These are phyloP conservation scores for Microsporum ferrugineum DNA, from an alignment of 2,329 filamentous ascomycete species.

Conservation along the genomic window DNA sequence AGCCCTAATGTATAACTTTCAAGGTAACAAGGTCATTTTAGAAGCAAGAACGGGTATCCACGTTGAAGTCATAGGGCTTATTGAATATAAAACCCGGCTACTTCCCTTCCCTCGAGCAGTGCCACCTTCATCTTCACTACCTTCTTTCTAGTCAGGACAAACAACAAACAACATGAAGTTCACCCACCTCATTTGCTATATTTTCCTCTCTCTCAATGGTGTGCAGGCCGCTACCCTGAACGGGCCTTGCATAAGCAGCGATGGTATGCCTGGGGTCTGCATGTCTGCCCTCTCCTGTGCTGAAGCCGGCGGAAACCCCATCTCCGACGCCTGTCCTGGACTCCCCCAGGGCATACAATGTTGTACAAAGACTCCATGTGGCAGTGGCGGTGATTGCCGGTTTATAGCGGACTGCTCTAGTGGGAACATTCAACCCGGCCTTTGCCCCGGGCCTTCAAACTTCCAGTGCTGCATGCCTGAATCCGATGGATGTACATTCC, in stretches of 20 bases:
- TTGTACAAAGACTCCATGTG: not conserved
- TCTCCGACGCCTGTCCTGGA: not conserved
- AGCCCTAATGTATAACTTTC: not conserved
- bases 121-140: not conserved
- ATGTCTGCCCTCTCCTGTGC: conserved; percentile 4
- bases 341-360: conserved; percentile 3
- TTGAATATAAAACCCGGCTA: not conserved
- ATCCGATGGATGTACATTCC: not conserved
- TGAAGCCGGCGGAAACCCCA: conserved; percentile 1
- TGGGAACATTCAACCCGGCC: not conserved
- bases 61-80: not conserved
- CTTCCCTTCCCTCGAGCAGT: not conserved
- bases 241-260: conserved; percentile 1
- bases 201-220: not conserved
- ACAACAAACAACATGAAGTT: not conserved
- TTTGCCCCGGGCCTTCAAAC: not conserved
- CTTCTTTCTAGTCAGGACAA: not conserved
- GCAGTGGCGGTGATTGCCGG: conserved; percentile 1
- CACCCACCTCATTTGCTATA: not conserved
- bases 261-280: not conserved
- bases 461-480: conserved; percentile 1
- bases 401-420: not conserved
- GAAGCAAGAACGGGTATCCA: not conserved
- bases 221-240: not conserved
- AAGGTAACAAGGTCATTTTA: not conserved